These are phyloP conservation scores for Tylopilus subfusipes DNA, from an alignment of 768 basidiomycete genomes.

Conservation along the genomic window DNA sequence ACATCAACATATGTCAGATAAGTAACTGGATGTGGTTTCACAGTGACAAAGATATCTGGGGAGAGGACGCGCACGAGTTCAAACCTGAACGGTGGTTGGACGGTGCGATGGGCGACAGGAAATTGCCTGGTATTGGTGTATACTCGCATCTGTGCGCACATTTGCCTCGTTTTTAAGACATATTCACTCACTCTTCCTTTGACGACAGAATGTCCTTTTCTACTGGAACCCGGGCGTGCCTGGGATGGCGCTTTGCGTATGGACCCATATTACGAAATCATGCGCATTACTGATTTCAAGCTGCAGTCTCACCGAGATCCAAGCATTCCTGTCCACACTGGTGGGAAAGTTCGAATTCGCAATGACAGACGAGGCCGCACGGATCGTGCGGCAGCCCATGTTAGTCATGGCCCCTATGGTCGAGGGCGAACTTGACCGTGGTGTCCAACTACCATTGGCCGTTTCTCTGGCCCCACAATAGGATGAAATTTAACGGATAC, in stretches of 20 bases:
- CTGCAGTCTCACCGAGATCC: conserved; percentile 44
- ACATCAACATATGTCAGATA: background rate
- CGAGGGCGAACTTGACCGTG: too few species aligned
- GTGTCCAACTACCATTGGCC: conserved; percentile 28
- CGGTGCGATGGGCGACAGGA: background rate
- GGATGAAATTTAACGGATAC: too few species aligned
- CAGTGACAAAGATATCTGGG: conserved; percentile 24
- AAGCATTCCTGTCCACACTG: conserved; percentile 52
- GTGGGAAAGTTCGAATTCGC: conserved; percentile 51
- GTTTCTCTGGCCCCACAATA: conserved; percentile 15
- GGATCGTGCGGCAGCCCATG: conserved; percentile 28
- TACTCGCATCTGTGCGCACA: conserved; percentile 13
- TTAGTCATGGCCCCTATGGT: conserved; percentile 29
- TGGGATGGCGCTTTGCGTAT: too few species aligned
- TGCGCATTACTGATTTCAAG: background rate
- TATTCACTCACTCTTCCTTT: too few species aligned
- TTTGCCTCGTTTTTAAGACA: too few species aligned
- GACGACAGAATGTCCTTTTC: conserved; percentile 16
- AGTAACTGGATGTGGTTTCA: background rate
- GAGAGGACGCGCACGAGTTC: conserved; percentile 24
- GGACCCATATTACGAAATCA: too few species aligned
- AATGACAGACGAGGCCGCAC: conserved; percentile 27
- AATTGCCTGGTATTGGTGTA: conserved; percentile 10
- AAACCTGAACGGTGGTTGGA: conserved; percentile 13
- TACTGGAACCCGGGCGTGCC: conserved; percentile 4